phyloP scores from a whole-genome alignment of 2,329 filamentous ascomycete genomes.

The Ophiocordyceps camponoti-floridani region DNA sequence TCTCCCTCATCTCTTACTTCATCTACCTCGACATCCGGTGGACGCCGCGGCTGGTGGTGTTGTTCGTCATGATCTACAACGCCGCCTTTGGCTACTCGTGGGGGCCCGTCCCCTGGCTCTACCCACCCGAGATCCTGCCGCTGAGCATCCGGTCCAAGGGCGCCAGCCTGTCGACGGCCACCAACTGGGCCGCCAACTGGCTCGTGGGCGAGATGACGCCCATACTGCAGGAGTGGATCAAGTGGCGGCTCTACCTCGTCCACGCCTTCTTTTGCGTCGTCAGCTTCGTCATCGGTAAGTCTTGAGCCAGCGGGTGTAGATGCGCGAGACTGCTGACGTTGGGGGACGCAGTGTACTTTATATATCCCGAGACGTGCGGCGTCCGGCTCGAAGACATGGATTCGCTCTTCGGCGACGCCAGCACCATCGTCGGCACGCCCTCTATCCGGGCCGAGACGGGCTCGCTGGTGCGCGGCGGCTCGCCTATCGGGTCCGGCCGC shows the following conservation, averaged over 20 bases:
- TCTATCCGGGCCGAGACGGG: constrained; percentile 56
- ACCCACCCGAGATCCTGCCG: constrained; percentile 94
- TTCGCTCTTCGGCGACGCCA: constrained; percentile 80
- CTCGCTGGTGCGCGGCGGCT: constrained; percentile 61
- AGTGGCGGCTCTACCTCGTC: constrained; percentile 84
- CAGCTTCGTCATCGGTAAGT: constrained; percentile 88
- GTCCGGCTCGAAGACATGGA: constrained; percentile 96
- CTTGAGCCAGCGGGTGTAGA: background rate
- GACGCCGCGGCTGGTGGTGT: constrained; percentile 72
- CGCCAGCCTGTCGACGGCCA: constrained; percentile 84
- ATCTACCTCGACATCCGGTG: constrained; percentile 66
- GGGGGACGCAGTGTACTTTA: constrained; percentile 60
- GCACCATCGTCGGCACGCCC: constrained; percentile 63
- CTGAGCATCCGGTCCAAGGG: constrained; percentile 95
- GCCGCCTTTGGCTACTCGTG: constrained; percentile 88
- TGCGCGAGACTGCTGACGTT: constrained; percentile 5
- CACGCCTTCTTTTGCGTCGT: constrained; percentile 94
- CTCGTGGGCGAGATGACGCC: constrained; percentile 91
- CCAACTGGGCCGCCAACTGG: constrained; percentile 99
- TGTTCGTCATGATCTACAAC: constrained; percentile 98
- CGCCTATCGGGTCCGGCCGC: constrained; percentile 55
- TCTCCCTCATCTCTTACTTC: constrained; percentile 88
- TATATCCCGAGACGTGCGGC: constrained; percentile 93
- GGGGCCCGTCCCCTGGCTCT: constrained; percentile 96
- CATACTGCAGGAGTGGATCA: constrained; percentile 76